Evolutionary conservation across 441 rosid species (phyloP), one percentile per base, ranked within the genome.

Genomic region (Adansonia grandidieri): DNA sequence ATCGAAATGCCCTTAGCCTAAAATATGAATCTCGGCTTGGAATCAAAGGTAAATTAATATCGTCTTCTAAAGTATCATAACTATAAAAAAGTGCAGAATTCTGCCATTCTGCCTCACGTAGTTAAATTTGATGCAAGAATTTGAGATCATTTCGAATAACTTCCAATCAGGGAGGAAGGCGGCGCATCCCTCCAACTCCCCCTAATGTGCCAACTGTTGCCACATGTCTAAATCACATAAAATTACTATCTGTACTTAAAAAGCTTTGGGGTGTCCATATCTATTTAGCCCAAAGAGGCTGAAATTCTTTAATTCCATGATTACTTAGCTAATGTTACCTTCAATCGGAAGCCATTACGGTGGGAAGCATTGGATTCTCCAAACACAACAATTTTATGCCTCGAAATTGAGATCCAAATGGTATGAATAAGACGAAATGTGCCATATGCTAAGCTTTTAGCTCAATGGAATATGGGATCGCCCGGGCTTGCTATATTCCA

Each of bases 291-390:
- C 17, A 42, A 6, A 65, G 19, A 71, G 28, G 14, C 53, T 17
- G 32, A 70, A 70, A 66, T 79, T 77, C 51, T 42, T 2, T 15
- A 60, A 60, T 54, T 69, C 5, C 75, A 78, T 67, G 64, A 73
- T 56, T 72, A 11, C 9, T 24, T 68, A 1, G 61, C 13, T n/a
- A 17, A n/a, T 42, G 40, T 47, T 79, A 62, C 81, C 85, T 82
- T 87, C 50, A 82, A 63, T 2, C 22, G 71, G 58, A 85, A 84
- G 90, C 87, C 67, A 79, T 72, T 15, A 70, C 73, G 78, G 72
- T 50, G 48, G 42, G 53, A 82, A 81, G 92, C 86, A 89, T 89
- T 85, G 84, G 92, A 87, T 89, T 87, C 89, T 79, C 79, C 68
- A 17, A 80, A 75, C 75, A 80, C 51, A 56, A 64, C 54, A 22